Percentiles rank a stretch among this genome's conserved stretches.
phyloP scores from a whole-genome alignment of 352 stramenopile genomes.

The Pythium grandisporangium region DNA sequence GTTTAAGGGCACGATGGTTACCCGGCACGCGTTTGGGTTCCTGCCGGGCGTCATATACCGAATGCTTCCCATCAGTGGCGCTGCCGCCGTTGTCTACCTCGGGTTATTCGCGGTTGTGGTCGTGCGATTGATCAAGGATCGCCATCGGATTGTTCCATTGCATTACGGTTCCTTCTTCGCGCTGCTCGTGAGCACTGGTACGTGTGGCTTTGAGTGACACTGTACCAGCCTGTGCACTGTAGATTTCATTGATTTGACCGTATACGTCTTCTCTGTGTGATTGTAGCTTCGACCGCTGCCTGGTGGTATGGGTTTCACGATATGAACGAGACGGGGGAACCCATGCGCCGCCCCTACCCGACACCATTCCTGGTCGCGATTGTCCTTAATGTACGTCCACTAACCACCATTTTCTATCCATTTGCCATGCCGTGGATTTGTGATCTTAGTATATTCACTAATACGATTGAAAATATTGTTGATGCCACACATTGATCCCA shows the following conservation, averaged over 20 bases:
- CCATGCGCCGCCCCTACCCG: slow-evolving; percentile 85
- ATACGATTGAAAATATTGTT: background rate
- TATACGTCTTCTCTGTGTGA: too few relatives aligned
- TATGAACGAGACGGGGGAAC: slow-evolving; percentile 83
- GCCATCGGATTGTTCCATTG: slow-evolving; percentile 59
- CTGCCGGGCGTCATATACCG: slow-evolving; percentile 75
- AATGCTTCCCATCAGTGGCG: slow-evolving; percentile 75
- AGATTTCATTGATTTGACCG: too few relatives aligned
- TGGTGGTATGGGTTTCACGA: slow-evolving; percentile 83
- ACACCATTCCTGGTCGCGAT: slow-evolving; percentile 77
- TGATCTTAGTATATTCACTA: background rate
- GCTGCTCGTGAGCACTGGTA: slow-evolving; percentile 60
- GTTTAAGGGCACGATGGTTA: slow-evolving; percentile 61
- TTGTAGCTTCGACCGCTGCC: slow-evolving; percentile 27
- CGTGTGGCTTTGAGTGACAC: slow-evolving; percentile 5
- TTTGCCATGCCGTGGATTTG: background rate
- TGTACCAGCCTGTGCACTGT: too few relatives aligned
- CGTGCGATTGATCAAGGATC: slow-evolving; percentile 59
- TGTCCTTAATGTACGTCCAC: slow-evolving; percentile 68
- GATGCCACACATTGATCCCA: too few relatives aligned
- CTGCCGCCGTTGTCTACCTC: slow-evolving; percentile 65
- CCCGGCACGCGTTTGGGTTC: slow-evolving; percentile 74
- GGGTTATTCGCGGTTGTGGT: slow-evolving; percentile 72
- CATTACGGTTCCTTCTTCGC: slow-evolving; percentile 80
- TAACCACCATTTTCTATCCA: background rate